Evolutionary conservation across 129 eudicot genomes (phyloP).

Genomic region (Helichrysum umbraculigerum): DNA sequence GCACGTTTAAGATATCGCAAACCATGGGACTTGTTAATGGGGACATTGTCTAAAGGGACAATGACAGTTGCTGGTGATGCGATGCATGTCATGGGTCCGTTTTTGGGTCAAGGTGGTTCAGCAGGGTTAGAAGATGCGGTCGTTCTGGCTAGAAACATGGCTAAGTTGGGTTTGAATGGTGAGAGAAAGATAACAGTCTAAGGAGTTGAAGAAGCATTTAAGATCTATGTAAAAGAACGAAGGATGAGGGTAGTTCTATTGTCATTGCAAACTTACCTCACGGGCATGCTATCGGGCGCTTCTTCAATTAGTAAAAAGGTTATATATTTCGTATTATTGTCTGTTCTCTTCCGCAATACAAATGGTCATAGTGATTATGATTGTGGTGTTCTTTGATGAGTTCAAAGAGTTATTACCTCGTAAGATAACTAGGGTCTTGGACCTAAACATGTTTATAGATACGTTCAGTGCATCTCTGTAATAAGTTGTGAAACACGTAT

Average conservation of each 20-base stretch:
- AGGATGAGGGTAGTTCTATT: slow-evolving; percentile 49
- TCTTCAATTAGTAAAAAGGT: slow-evolving; percentile 37
- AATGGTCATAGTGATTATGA: slow-evolving; percentile 50
- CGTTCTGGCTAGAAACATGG: slow-evolving; percentile 54
- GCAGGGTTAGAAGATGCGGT: slow-evolving; percentile 69
- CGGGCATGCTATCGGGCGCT: slow-evolving; percentile 32
- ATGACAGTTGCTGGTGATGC: slow-evolving; percentile 72
- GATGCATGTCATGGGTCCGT: slow-evolving; percentile 74
- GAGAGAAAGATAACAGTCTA: slow-evolving; percentile 4
- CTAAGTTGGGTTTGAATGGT: slow-evolving; percentile 19
- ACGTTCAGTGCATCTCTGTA: background rate
- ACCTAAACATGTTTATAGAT: background rate
- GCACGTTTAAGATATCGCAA: slow-evolving; percentile 51
- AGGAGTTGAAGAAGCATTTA: slow-evolving; percentile 38
- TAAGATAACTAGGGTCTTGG: background rate
- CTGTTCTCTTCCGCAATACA: slow-evolving; percentile 35
- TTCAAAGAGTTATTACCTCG: too few species aligned
- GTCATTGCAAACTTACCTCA: slow-evolving; percentile 54
- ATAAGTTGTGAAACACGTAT: background rate
- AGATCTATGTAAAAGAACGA: slow-evolving; percentile 39
- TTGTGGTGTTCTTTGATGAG: slow-evolving; percentile 58
- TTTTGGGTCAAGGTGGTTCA: slow-evolving; percentile 76
- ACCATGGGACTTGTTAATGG: slow-evolving; percentile 63
- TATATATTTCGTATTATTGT: slow-evolving; percentile 30
- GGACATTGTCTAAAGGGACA: slow-evolving; percentile 44